Evolutionary conservation across 1,284 basidiomycete genomes (phyloP), one percentile per base, ranked within the genome.

Genomic region (Malassezia arunalokei): DNA sequence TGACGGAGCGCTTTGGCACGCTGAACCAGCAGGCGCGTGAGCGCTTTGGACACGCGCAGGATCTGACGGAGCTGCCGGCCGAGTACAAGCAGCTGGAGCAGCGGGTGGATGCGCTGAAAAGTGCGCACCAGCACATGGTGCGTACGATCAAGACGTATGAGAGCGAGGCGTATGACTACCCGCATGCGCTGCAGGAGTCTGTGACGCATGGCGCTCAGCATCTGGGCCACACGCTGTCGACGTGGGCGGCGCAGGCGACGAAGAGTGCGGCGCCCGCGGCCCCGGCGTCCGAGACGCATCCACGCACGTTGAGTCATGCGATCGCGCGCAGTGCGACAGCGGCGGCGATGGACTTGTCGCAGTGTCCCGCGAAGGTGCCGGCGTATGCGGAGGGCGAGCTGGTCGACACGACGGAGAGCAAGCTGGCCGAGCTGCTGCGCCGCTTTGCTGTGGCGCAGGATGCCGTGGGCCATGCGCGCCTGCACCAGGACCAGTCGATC

Each of bases 51-150:
- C 83, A 87, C 65, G 81, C 94, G 52, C 81, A 86, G 12, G 91
- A 92, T 65, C 92, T 98, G 70, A 98, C 92, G 15, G 92, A 96
- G 76, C 44, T 50, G 32, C 60, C 59, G 40, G 50, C 86, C 58
- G 91, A 98, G 75, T 98, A 98, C 81, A 90, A 84, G 74, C 86
- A 91, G 69, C 82, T 98, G 64, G 92, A 98, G 76, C 79, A 83
- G 43, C 83, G 90, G 51, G 92, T 98, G 37, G 94, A 98, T 76
- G 87, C 87, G 32, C 81, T 98, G 48, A 83, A 84, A 65, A 77
- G 79, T 29, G 70, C 73, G 49, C 91, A 96, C 74, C 73, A 83
- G 53, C 76, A 80, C 24, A 65, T 98, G 41, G 80, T 94, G 74
- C 94, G 85, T 32, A 56, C 59, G 8, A 50, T 49, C 7, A 47